A percentile compares a stretch with the other conserved stretches of the same genome.
These are phyloP conservation scores for Gentiana dahurica DNA, from an alignment of 257 asterid species.

Conservation along the genomic window DNA sequence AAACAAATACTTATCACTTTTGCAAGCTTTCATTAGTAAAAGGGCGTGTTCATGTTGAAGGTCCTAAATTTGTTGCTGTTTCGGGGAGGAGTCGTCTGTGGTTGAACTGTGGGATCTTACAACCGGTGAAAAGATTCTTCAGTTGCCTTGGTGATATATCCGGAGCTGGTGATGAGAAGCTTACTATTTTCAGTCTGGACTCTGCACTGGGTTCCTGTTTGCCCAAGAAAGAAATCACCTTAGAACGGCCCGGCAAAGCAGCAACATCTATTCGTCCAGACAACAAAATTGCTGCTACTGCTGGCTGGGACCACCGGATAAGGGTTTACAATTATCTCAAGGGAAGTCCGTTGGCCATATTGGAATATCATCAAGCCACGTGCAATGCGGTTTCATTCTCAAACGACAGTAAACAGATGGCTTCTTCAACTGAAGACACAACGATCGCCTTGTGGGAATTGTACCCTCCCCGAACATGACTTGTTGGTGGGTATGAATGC, in stretches of 20 bases:
- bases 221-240: conserved; percentile 53
- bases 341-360: conserved; percentile 77
- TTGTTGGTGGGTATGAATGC: no score
- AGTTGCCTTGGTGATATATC: conserved; percentile 66
- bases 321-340: conserved; percentile 71
- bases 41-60: conserved; percentile 26
- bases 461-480: conserved; percentile 48
- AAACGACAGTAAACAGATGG: conserved; percentile 41
- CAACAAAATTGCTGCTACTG: conserved; percentile 61
- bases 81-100: conserved; percentile 65
- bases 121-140: conserved; percentile 35
- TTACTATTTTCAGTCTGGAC: conserved; percentile 57
- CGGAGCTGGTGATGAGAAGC: conserved; percentile 80
- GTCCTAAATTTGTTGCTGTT: conserved; percentile 40
- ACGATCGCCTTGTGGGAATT: conserved; percentile 88
- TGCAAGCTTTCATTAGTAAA: conserved; percentile 71
- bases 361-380: conserved; percentile 69
- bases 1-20: conserved; percentile 74
- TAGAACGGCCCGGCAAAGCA: conserved; percentile 73
- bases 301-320: conserved; percentile 89
- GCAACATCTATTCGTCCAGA: conserved; percentile 67
- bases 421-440: conserved; percentile 80
- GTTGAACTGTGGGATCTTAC: conserved; percentile 82
- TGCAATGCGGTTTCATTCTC: conserved; percentile 67
- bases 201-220: conserved; percentile 47